These are phyloP conservation scores for Trichoderma orchidacearum DNA, from an alignment of 495 filamentous ascomycete genomes.

Conservation along the genomic window DNA sequence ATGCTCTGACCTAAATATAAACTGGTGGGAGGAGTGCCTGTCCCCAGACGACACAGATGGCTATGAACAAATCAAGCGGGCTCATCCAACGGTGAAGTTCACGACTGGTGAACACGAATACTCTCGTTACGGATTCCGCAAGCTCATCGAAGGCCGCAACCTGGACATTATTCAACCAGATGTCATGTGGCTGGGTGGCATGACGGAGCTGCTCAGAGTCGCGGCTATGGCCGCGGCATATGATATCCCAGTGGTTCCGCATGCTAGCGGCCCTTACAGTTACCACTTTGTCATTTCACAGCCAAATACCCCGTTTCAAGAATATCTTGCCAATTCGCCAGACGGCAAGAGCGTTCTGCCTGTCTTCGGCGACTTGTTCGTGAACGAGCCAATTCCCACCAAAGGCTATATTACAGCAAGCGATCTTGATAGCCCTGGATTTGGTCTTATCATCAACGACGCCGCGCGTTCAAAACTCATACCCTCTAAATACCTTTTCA, in stretches of 20 bases:
- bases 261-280: constrained; percentile 82
- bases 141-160: constrained; percentile 82
- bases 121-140: constrained; percentile 84
- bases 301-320: constrained; percentile 83
- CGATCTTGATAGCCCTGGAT: constrained; percentile 78
- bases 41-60: constrained; percentile 84
- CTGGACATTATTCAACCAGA: constrained; percentile 89
- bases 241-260: constrained; percentile 87
- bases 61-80: constrained; percentile 74
- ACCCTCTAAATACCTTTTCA: constrained; percentile 55
- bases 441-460: constrained; percentile 77
- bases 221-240: constrained; percentile 81
- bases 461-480: constrained; percentile 56
- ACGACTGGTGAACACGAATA: constrained; percentile 94
- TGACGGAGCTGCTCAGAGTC: constrained; percentile 85
- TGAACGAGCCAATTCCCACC: constrained; percentile 78
- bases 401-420: constrained; percentile 67
- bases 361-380: constrained; percentile 81
- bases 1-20: constrained; percentile 67
- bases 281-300: constrained; percentile 92
- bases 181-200: constrained; percentile 90
- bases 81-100: constrained; percentile 83
- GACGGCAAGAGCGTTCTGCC: constrained; percentile 80
- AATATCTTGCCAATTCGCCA: constrained; percentile 83
- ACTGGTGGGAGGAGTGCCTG: constrained; percentile 95